Percentiles rank a stretch among this genome's conserved stretches.
phyloP scores from a whole-genome alignment of 2,329 filamentous ascomycete species.

The Aspergillus niger region DNA sequence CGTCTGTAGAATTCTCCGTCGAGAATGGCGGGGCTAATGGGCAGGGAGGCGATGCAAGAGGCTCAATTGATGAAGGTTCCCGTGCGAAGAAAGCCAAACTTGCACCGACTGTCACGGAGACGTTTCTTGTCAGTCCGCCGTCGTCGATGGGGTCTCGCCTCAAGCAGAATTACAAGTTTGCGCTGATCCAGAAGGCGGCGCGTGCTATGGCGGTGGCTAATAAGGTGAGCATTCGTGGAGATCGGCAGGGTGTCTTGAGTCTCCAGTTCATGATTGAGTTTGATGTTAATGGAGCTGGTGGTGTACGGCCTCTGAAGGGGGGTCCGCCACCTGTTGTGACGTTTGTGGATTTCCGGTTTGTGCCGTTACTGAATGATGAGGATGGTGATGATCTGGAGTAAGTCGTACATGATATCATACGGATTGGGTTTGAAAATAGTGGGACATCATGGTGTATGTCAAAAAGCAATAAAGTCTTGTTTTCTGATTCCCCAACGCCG shows the following conservation, averaged over 20 bases:
- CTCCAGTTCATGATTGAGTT: slow-evolving; percentile 96
- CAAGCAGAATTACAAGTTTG: slow-evolving; percentile 82
- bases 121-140: slow-evolving; percentile 59
- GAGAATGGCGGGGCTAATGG: slow-evolving; percentile 38
- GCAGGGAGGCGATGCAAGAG: slow-evolving; percentile 2
- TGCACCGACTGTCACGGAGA: slow-evolving; percentile 51
- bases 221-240: slow-evolving; percentile 88
- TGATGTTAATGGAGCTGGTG: slow-evolving; percentile 56
- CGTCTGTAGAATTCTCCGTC: slow-evolving; percentile 61
- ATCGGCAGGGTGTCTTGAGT: slow-evolving; percentile 86
- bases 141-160: slow-evolving; percentile 61
- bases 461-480: neutral
- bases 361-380: slow-evolving; percentile 48
- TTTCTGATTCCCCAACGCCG: neutral
- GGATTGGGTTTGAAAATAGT: neutral
- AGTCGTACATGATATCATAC: neutral
- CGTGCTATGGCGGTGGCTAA: slow-evolving; percentile 91
- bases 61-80: slow-evolving; percentile 7
- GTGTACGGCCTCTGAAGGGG: slow-evolving; percentile 22
- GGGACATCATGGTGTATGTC: neutral
- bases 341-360: slow-evolving; percentile 52
- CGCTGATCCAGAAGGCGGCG: slow-evolving; percentile 78
- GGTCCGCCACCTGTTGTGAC: slow-evolving; percentile 36
- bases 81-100: slow-evolving; percentile 38
- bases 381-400: slow-evolving; percentile 18